Evolutionary conservation across 164 flowering plant genomes (phyloP), one percentile per base, ranked within the genome.

Genomic region (Nelumbo lutea): DNA sequence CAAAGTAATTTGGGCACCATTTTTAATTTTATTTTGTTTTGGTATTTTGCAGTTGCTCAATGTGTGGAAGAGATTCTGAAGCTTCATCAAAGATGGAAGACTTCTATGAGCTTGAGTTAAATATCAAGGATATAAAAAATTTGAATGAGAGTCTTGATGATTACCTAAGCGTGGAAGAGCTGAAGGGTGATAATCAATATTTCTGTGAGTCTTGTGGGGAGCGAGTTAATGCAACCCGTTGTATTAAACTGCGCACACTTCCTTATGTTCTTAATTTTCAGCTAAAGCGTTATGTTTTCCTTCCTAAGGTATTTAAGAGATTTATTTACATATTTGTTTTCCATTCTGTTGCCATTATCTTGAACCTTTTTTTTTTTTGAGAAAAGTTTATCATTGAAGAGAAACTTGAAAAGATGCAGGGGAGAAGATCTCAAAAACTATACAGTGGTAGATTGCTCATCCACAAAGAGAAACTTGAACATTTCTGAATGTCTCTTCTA

Each of bases 61-160:
- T 76, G 69, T 96, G 99, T 77, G 96, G 95, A 69, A 84, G 79
- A 79, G 88, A 91, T 72, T 96, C 99, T 65, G 92, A 87, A 79
- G 95, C 98, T 69, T 96, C 99, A 68, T 88, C 90, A 68, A 93
- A 90, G 73, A 78, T 85, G 77, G 98, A 93, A 68, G 99, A 93
- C 70, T 96, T 93, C 67, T 93, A 92, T 81, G 97, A 83, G 73
- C 83, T 96, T 73, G 97, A 96, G 82, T 78, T 96, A 79, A 92
- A 92, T 82, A 82, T 96, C 61, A 86, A 85, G 75, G 98, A 93
- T 53, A 79, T 96, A 75, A 90, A 93, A 75, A 86, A 80, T 78
- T 80, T 96, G 64, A 85, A 85, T 71, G 91, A 86, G 64, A 96
- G 98, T 80, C 79, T 96, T 78, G 78, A 87, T 72, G 96, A 96